Evolutionary conservation across 495 filamentous ascomycete species (phyloP).

Genomic region (Evernia prunastri): DNA sequence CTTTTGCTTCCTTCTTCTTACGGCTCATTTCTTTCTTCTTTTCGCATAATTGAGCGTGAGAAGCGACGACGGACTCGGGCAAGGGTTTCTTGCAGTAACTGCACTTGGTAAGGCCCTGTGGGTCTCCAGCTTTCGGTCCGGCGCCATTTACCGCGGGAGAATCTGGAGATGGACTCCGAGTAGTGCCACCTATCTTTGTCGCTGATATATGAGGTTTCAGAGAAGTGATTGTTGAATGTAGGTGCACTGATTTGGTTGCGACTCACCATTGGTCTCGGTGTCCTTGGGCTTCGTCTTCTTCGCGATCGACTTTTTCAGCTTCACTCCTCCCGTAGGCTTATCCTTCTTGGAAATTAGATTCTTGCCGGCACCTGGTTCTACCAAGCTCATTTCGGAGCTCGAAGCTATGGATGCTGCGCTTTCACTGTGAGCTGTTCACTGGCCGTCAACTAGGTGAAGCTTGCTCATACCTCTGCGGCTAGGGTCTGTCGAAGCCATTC

Average conservation of each 20-base stretch:
- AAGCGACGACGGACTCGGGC: slow-evolving; percentile 51
- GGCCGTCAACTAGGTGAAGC: neutral
- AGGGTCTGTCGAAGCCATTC: slow-evolving; percentile 26
- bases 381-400: slow-evolving; percentile 38
- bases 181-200: slow-evolving; percentile 29
- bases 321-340: slow-evolving; percentile 51
- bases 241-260: neutral
- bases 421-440: slow-evolving; percentile 7
- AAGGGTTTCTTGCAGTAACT: slow-evolving; percentile 76
- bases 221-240: slow-evolving; percentile 1
- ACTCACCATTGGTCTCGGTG: slow-evolving; percentile 51
- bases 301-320: slow-evolving; percentile 54
- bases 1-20: slow-evolving; percentile 72
- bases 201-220: neutral
- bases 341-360: slow-evolving; percentile 58
- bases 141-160: slow-evolving; percentile 65
- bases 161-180: slow-evolving; percentile 36
- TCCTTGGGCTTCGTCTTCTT: slow-evolving; percentile 44
- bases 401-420: slow-evolving; percentile 27
- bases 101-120: slow-evolving; percentile 62
- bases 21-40: slow-evolving; percentile 70
- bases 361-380: slow-evolving; percentile 42
- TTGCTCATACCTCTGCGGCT: slow-evolving; percentile 24
- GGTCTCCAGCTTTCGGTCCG: slow-evolving; percentile 65
- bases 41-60: slow-evolving; percentile 64